These are phyloP conservation scores for Entelexis sorbosivorans DNA, from an alignment of 1,139 yeast species.

Conservation along the genomic window DNA sequence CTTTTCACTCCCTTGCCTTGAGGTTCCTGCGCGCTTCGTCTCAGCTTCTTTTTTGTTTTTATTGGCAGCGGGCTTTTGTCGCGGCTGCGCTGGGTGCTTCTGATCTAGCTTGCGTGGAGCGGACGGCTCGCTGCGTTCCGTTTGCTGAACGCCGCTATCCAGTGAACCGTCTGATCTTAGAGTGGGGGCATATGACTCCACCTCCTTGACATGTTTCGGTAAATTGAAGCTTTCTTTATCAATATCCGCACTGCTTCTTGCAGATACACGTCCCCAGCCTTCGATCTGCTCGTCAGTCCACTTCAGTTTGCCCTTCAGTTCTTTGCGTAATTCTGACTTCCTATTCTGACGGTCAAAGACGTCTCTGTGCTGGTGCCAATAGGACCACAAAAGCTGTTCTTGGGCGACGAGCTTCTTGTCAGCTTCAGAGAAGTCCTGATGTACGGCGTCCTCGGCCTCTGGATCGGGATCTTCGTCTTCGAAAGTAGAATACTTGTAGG, in stretches of 20 bases:
- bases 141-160: not conserved
- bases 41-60: not conserved
- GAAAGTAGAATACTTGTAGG: slow-evolving; percentile 5
- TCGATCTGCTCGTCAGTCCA: slow-evolving; percentile 90
- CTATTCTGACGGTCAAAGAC: slow-evolving; percentile 44
- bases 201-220: slow-evolving; percentile 1
- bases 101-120: not conserved
- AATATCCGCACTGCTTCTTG: not conserved
- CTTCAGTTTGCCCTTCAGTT: slow-evolving; percentile 39
- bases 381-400: slow-evolving; percentile 49
- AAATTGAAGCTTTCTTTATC: not conserved
- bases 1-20: not conserved
- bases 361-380: slow-evolving; percentile 44
- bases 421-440: slow-evolving; percentile 33
- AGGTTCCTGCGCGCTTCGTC: not conserved
- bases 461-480: slow-evolving; percentile 43
- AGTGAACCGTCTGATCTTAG: not conserved
- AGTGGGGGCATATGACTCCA: slow-evolving; percentile 2
- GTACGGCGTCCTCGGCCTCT: slow-evolving; percentile 78
- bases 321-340: slow-evolving; percentile 42
- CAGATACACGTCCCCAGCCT: slow-evolving; percentile 54
- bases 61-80: not conserved
- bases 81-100: not conserved
- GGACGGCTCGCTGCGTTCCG: not conserved
- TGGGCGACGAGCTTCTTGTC: slow-evolving; percentile 26